Conservation (phyloP, 2,329 filamentous ascomycete genomes). For the Ceratocystis albifundus region DNA sequence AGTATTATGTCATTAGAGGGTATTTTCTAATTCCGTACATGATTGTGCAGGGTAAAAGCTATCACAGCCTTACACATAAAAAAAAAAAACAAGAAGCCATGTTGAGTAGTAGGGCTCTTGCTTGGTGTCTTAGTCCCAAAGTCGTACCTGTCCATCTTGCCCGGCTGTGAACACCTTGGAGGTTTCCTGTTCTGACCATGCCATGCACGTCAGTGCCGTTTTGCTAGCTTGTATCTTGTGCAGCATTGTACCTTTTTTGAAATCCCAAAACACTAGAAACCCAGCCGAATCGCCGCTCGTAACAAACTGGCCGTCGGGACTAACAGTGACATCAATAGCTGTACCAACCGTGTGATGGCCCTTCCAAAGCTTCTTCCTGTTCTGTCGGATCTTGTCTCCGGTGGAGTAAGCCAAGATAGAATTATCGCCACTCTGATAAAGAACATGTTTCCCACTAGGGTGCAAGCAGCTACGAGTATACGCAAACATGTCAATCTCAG, state of each 20-base stretch:
- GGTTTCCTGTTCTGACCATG: conserved; percentile 96
- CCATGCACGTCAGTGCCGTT: conserved; percentile 69
- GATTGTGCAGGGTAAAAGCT: too few species aligned
- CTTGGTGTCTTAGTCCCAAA: conserved; percentile 64
- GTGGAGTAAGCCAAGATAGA: conserved; percentile 93
- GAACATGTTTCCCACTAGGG: conserved; percentile 84
- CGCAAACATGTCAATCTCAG: conserved; percentile 94
- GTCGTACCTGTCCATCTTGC: conserved; percentile 75
- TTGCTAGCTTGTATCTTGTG: conserved; percentile 86
- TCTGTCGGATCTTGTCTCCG: conserved; percentile 91
- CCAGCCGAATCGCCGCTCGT: conserved; percentile 78
- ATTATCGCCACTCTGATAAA: conserved; percentile 89
- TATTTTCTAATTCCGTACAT: too few species aligned
- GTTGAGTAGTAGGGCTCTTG: neutral
- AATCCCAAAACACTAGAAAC: conserved; percentile 94
- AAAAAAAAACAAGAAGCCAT: too few species aligned
- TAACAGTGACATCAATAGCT: conserved; percentile 78
- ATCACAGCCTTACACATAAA: too few species aligned
- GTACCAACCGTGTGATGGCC: conserved; percentile 95
- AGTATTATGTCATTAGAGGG: too few species aligned
- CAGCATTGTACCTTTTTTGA: conserved; percentile 99
- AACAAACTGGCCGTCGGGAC: conserved; percentile 84
- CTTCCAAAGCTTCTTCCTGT: conserved; percentile 90
- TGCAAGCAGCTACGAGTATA: conserved; percentile 78
- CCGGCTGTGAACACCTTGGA: conserved; percentile 89